Percentiles rank a stretch among this genome's conserved stretches.
These are phyloP conservation scores for Scortechinia acanthostroma DNA, from an alignment of 2,329 filamentous ascomycete species.

Conservation along the genomic window DNA sequence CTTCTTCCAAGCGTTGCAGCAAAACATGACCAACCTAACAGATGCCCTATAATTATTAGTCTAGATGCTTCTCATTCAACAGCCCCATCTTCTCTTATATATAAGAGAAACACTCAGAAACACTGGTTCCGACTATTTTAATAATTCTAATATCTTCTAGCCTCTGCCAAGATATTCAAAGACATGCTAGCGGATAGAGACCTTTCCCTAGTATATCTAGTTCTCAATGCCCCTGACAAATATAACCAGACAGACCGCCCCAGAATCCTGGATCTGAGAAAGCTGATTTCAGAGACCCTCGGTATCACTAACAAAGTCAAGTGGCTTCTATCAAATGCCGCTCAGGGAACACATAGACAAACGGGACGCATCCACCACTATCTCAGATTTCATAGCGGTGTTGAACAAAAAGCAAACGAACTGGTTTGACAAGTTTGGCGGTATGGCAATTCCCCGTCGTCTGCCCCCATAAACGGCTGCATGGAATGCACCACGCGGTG, in stretches of 20 bases:
- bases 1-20: background rate
- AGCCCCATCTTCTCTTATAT: constrained; percentile 1
- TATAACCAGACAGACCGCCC: too few species aligned
- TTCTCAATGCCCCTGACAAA: constrained; percentile 12
- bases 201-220: constrained; percentile 6
- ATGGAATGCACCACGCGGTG: too few species aligned
- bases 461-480: too few species aligned
- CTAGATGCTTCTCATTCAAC: constrained; percentile 1
- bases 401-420: too few species aligned
- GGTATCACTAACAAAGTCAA: too few species aligned
- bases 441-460: too few species aligned
- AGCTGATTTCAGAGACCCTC: background rate
- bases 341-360: too few species aligned
- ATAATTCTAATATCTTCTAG: background rate
- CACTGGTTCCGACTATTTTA: background rate
- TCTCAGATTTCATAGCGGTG: too few species aligned
- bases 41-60: background rate
- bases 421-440: too few species aligned
- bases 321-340: too few species aligned
- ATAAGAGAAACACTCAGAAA: background rate
- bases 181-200: background rate
- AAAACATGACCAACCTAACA: constrained; percentile 1
- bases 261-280: background rate
- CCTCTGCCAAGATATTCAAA: background rate
- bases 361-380: too few species aligned